Base-by-base conservation (phyloP, 1,139 yeast species). In the Barnettozyma hawaiiensis region DNA sequence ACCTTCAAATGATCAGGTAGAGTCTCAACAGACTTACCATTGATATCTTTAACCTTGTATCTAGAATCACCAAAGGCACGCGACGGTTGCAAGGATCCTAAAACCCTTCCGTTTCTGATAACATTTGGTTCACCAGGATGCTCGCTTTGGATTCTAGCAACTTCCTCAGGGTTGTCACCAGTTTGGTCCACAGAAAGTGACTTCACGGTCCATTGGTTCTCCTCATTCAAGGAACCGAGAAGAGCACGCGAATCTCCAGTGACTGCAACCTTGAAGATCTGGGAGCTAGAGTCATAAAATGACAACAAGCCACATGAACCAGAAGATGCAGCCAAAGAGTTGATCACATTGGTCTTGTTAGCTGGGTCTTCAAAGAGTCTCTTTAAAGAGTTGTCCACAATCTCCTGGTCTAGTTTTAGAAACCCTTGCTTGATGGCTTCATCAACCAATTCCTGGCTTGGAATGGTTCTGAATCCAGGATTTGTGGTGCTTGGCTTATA, bases 11-110 rank as follows among this genome's bases (percentile, higher is more conserved):
- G 83, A 44, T 83, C 83, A 57, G 94, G 97, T 48, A 86, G 74
- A 24, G 81, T 79, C 2, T 72, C 73, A 19, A 64, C 53, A 4
- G 65, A 50, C 43, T 64, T 62, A 1, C 69, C 68, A 43, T 61
- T 64, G 18, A 66, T 48, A 23, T 85, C 83, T 23, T 87, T 71
- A 70, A 85, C 70, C 61, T 92, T 92, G 63, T 87, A 92, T 50
- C 96, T 75, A 49, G 96, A 95, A 64, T 92, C 99, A 38, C 99
- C 98, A 70, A 92, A 94, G 1, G 97, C 96, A 56, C 98, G 73
- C 0, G 96, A 80, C 5, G 99, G 98, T 63, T 94, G 98, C 50
- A 92, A 73, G n/a, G 90, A 78, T 0, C 99, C 99, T 53, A 92
- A 72, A 5, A 94, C 85, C 53, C 98, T 75, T 5, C 98, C 98